Conservation (phyloP, 768 basidiomycete genomes). For the Udeniomyces megalosporus region DNA sequence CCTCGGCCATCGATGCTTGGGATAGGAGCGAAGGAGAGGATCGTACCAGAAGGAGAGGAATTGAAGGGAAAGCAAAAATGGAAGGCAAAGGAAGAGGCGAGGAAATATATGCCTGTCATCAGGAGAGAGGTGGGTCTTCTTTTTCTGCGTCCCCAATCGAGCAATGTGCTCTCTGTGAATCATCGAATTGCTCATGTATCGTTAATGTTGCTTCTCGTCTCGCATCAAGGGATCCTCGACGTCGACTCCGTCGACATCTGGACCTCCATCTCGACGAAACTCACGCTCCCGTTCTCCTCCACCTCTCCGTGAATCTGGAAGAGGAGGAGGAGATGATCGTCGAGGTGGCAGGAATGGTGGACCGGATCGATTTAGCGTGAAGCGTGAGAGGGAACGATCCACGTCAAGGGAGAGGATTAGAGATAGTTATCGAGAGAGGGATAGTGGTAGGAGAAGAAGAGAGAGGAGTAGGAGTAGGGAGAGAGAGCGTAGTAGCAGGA, state of each 20-base stretch:
- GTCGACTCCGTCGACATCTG: slow-evolving; percentile 30
- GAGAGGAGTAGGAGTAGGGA: not conserved
- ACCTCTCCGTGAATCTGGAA: slow-evolving; percentile 15
- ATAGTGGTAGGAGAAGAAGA: not conserved
- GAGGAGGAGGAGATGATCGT: slow-evolving; percentile 4
- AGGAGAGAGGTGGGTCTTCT: slow-evolving; percentile 39
- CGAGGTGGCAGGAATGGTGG: not conserved
- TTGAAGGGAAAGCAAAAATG: slow-evolving; percentile 30
- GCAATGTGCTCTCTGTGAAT: slow-evolving; percentile 15
- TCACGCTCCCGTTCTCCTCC: slow-evolving; percentile 27
- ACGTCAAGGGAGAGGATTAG: not conserved
- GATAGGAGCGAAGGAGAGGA: slow-evolving; percentile 70
- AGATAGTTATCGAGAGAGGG: not conserved
- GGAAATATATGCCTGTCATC: slow-evolving; percentile 67
- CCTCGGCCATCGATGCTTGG: slow-evolving; percentile 74
- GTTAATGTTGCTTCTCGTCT: slow-evolving; percentile 23
- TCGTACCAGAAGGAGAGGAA: slow-evolving; percentile 21
- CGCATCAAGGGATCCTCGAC: slow-evolving; percentile 30
- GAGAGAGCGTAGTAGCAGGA: not conserved
- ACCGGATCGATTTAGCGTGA: not conserved
- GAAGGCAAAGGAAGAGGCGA: slow-evolving; percentile 38
- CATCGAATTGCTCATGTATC: not conserved
- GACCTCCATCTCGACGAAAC: slow-evolving; percentile 32
- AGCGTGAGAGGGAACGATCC: not conserved
- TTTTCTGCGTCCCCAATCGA: slow-evolving; percentile 1